These are phyloP conservation scores for Phellinidium pouzarii DNA, from an alignment of 1,284 basidiomycete genomes.

Conservation along the genomic window DNA sequence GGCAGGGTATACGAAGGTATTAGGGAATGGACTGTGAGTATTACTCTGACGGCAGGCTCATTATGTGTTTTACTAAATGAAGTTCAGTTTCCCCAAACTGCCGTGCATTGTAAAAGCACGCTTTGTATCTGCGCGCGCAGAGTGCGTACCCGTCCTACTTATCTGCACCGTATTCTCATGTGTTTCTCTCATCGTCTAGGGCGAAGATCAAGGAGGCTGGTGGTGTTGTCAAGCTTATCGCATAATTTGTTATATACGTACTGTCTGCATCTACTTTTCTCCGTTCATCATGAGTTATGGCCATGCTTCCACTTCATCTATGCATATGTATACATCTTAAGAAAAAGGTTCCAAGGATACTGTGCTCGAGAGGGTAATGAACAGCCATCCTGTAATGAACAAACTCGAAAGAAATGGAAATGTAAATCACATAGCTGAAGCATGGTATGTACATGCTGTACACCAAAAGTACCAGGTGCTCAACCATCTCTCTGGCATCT, in stretches of 20 bases:
- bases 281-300: slow-evolving; percentile 9
- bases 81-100: slow-evolving; percentile 60
- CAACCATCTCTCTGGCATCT: too few relatives aligned
- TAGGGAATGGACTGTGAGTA: slow-evolving; percentile 79
- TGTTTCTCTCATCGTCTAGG: slow-evolving; percentile 32
- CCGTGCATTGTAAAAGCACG: slow-evolving; percentile 97
- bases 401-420: too few relatives aligned
- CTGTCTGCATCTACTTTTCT: background rate
- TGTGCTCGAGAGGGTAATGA: too few relatives aligned
- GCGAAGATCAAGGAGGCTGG: slow-evolving; percentile 88
- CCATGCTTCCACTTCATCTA: slow-evolving; percentile 3
- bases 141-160: slow-evolving; percentile 58
- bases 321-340: slow-evolving; percentile 2
- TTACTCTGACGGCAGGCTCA: background rate
- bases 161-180: slow-evolving; percentile 4
- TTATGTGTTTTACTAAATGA: slow-evolving; percentile 3
- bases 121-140: slow-evolving; percentile 84
- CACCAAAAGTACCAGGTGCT: too few relatives aligned
- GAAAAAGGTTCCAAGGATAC: too few relatives aligned
- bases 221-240: slow-evolving; percentile 86
- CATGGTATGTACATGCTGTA: too few relatives aligned
- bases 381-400: too few relatives aligned
- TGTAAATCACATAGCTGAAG: too few relatives aligned
- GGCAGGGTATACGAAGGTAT: slow-evolving; percentile 87
- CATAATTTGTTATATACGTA: slow-evolving; percentile 43